These are phyloP conservation scores for Xanthoconium separans DNA, from an alignment of 1,284 basidiomycete genomes.

Conservation along the genomic window DNA sequence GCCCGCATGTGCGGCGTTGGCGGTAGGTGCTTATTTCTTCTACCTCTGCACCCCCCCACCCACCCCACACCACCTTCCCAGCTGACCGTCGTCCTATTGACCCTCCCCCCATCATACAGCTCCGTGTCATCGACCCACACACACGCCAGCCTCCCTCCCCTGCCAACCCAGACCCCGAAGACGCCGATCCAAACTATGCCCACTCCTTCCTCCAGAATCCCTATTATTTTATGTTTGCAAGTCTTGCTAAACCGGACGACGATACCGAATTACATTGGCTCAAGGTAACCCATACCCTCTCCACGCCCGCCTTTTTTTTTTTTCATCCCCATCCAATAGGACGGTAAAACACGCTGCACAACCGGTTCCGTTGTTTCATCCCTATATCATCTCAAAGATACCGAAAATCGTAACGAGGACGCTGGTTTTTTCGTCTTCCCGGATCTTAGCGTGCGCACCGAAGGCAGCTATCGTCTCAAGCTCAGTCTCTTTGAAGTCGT, in stretches of 20 bases:
- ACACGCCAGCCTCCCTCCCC: conserved; percentile 35
- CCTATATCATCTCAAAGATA: conserved; percentile 93
- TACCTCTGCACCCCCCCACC: conserved; percentile 7
- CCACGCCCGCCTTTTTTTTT: background rate
- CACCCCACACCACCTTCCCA: conserved; percentile 31
- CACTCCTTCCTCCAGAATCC: conserved; percentile 79
- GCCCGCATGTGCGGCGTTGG: conserved; percentile 93
- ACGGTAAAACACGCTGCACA: conserved; percentile 87
- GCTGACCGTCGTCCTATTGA: conserved; percentile 93
- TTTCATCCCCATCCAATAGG: conserved; percentile 38
- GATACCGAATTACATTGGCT: conserved; percentile 93
- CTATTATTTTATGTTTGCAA: conserved; percentile 94
- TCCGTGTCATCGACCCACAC: conserved; percentile 80
- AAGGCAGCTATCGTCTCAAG: conserved; percentile 86
- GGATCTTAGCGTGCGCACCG: conserved; percentile 84
- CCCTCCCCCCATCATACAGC: conserved; percentile 94
- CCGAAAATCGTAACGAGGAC: conserved; percentile 79
- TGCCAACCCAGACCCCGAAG: conserved; percentile 31
- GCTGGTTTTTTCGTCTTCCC: conserved; percentile 93
- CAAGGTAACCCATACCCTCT: conserved; percentile 48
- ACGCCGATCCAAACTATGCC: conserved; percentile 35
- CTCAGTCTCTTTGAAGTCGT: conserved; percentile 92
- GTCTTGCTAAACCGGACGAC: conserved; percentile 82
- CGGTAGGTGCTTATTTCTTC: conserved; percentile 60
- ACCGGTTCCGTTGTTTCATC: conserved; percentile 90